Evolutionary conservation across 305 asterid species (phyloP).

Genomic region (Petunia hybrid): DNA sequence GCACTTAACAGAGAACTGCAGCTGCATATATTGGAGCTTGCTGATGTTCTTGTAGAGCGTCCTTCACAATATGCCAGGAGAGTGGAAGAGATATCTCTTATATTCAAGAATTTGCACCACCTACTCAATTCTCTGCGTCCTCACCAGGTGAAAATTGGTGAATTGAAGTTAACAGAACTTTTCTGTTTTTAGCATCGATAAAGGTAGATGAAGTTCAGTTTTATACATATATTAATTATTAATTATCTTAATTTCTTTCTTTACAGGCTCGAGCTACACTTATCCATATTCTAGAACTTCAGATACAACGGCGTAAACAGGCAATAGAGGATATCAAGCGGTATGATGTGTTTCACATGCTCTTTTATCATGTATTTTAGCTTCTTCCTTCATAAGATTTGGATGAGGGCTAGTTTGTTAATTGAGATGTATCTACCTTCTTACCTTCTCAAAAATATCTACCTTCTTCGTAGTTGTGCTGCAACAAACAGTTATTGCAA

Average conservation of each 20-base stretch:
- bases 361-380: conserved; percentile 23
- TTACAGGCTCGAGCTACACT: conserved; percentile 93
- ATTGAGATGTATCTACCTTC: background rate
- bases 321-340: conserved; percentile 97
- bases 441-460: background rate
- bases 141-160: conserved; percentile 70
- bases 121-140: conserved; percentile 94
- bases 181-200: background rate
- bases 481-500: background rate
- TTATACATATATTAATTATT: background rate
- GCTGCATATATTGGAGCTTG: conserved; percentile 85
- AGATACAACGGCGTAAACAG: conserved; percentile 85
- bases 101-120: conserved; percentile 90
- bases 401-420: background rate
- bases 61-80: conserved; percentile 97
- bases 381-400: conserved; percentile 28
- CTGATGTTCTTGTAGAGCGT: conserved; percentile 92
- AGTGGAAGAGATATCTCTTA: conserved; percentile 89
- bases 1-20: conserved; percentile 90
- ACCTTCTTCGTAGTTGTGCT: conserved; percentile 14
- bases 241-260: conserved; percentile 18
- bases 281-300: conserved; percentile 90
- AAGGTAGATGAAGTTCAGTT: conserved; percentile 15
- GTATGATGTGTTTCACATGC: conserved; percentile 42
- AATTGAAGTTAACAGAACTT: background rate